phyloP scores from a whole-genome alignment of 1,139 yeast species.

The Nakaseomyces bracarensis region DNA sequence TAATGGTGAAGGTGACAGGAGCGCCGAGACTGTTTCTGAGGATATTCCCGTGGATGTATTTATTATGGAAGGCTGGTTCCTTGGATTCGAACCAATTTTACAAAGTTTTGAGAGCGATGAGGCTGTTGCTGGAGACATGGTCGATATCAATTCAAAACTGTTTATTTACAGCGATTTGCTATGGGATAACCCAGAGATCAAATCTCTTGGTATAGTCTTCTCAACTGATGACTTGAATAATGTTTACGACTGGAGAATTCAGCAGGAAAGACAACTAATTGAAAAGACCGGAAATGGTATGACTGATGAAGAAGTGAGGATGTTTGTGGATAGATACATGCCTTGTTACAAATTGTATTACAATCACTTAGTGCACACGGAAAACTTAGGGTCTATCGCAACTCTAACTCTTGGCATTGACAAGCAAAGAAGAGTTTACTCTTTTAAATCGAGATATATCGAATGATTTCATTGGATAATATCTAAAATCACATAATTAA shows the following conservation, averaged over 20 bases:
- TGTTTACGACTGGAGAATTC: slow-evolving; percentile 72
- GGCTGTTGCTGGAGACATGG: slow-evolving; percentile 26
- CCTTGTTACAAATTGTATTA: slow-evolving; percentile 73
- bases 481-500: not conserved
- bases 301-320: slow-evolving; percentile 59
- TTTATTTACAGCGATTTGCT: slow-evolving; percentile 48
- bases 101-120: slow-evolving; percentile 22
- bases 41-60: slow-evolving; percentile 49
- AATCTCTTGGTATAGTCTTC: slow-evolving; percentile 55
- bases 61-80: slow-evolving; percentile 91
- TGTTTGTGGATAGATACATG: slow-evolving; percentile 77
- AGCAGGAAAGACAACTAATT: slow-evolving; percentile 73
- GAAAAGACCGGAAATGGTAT: slow-evolving; percentile 57
- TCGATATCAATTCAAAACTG: slow-evolving; percentile 44
- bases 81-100: slow-evolving; percentile 54
- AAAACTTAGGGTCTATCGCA: slow-evolving; percentile 23
- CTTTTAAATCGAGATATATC: slow-evolving; percentile 14
- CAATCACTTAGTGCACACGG: slow-evolving; percentile 34
- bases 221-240: slow-evolving; percentile 51
- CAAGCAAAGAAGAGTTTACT: slow-evolving; percentile 17
- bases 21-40: slow-evolving; percentile 29
- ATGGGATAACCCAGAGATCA: slow-evolving; percentile 48
- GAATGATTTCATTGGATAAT: slow-evolving; percentile 9
- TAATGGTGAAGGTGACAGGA: slow-evolving; percentile 74
- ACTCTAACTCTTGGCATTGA: slow-evolving; percentile 26